phyloP scores from a whole-genome alignment of 2,329 filamentous ascomycete species.

The Amphichorda felina region DNA sequence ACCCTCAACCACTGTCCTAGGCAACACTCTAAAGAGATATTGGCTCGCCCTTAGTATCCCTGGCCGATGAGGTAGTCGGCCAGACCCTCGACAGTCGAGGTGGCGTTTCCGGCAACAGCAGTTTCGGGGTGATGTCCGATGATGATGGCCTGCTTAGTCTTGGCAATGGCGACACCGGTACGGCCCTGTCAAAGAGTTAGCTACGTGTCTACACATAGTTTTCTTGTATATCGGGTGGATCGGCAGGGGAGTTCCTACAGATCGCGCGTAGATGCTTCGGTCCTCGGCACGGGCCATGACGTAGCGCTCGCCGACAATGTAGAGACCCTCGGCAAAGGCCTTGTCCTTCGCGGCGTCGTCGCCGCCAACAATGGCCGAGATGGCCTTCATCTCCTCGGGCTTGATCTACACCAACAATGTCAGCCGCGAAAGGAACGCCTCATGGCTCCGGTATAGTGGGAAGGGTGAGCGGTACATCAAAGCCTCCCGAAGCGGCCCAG shows the following conservation, averaged over 20 bases:
- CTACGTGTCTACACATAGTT: background rate
- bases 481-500: conserved; percentile 62
- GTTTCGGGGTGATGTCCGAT: conserved; percentile 74
- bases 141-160: conserved; percentile 81
- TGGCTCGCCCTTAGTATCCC: conserved; percentile 48
- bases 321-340: conserved; percentile 60
- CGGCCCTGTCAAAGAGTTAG: conserved; percentile 40
- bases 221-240: background rate
- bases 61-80: conserved; percentile 75
- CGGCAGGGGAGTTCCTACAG: conserved; percentile 49
- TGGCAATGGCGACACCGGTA: conserved; percentile 70
- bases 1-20: too few relatives aligned
- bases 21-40: too few relatives aligned
- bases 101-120: conserved; percentile 62
- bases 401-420: conserved; percentile 14
- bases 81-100: conserved; percentile 68
- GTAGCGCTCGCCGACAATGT: conserved; percentile 67
- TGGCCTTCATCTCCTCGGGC: conserved; percentile 45
- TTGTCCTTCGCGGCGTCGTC: conserved; percentile 42
- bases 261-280: conserved; percentile 72
- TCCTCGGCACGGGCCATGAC: conserved; percentile 67
- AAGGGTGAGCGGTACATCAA: conserved; percentile 47
- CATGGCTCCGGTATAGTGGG: background rate
- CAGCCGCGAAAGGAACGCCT: background rate
- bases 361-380: conserved; percentile 39